Percentiles rank a stretch among this genome's conserved stretches.
These are phyloP conservation scores for Coemansia sp. DNA, from an alignment of 192 early-diverging fungal species.

Conservation along the genomic window DNA sequence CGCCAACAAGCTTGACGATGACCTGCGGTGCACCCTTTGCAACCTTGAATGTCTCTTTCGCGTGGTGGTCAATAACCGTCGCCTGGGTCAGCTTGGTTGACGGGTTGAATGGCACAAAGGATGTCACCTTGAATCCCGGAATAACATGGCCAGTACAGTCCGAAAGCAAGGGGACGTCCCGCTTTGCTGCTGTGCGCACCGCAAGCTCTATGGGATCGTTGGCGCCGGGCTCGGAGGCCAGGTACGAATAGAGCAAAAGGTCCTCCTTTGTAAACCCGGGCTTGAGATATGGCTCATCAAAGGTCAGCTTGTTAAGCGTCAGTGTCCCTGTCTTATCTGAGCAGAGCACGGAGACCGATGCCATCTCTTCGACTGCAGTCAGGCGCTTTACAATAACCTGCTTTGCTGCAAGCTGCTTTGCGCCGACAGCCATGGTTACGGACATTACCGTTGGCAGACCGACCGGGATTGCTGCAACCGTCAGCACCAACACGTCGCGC, in stretches of 20 bases:
- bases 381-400: conserved; percentile 92
- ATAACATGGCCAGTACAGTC: conserved; percentile 67
- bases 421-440: conserved; percentile 94
- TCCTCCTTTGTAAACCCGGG: conserved; percentile 71
- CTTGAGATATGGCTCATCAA: conserved; percentile 81
- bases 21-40: conserved; percentile 97
- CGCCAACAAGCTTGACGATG: conserved; percentile 79
- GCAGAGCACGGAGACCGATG: conserved; percentile 82
- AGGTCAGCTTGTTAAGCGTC: conserved; percentile 86
- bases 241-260: conserved; percentile 75
- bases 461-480: conserved; percentile 91
- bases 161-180: conserved; percentile 66
- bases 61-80: conserved; percentile 72
- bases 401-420: conserved; percentile 80
- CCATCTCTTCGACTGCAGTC: conserved; percentile 92
- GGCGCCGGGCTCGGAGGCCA: conserved; percentile 84
- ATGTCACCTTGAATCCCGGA: conserved; percentile 91
- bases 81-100: conserved; percentile 89
- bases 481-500: conserved; percentile 77
- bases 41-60: conserved; percentile 75
- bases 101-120: conserved; percentile 93
- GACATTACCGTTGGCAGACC: conserved; percentile 92
- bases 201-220: conserved; percentile 88
- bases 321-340: conserved; percentile 89
- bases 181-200: conserved; percentile 78